Conservation (phyloP, 768 basidiomycete genomes). For the Tricholoma terreum region DNA sequence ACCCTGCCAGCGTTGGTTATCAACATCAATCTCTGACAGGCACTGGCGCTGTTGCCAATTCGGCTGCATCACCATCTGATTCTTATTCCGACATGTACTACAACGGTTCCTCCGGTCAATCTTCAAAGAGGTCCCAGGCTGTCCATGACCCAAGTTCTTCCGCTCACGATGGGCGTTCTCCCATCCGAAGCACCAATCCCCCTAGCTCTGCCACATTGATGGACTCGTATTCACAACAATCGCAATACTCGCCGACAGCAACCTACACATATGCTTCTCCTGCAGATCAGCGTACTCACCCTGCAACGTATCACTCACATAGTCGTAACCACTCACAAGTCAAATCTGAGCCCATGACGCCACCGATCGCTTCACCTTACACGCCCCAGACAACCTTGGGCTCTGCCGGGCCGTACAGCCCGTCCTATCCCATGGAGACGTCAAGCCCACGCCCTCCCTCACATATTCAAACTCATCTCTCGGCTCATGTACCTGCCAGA, state of each 20-base stretch:
- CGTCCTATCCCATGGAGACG: conserved; percentile 61
- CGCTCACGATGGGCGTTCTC: conserved; percentile 55
- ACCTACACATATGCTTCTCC: conserved; percentile 47
- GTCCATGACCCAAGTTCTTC: conserved; percentile 50
- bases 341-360: conserved; percentile 49
- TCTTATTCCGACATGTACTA: conserved; percentile 64
- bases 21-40: conserved; percentile 48
- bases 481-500: conserved; percentile 45
- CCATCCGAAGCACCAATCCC: conserved; percentile 53
- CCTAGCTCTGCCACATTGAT: conserved; percentile 48
- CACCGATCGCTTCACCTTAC: conserved; percentile 51
- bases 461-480: conserved; percentile 51
- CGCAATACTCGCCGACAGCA: conserved; percentile 60
- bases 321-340: conserved; percentile 55
- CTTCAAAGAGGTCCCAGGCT: conserved; percentile 54
- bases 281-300: conserved; percentile 39
- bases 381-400: conserved; percentile 47
- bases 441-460: conserved; percentile 57
- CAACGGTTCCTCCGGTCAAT: conserved; percentile 43
- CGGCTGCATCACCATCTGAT: conserved; percentile 40
- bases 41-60: conserved; percentile 28
- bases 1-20: conserved; percentile 56
- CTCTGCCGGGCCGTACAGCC: conserved; percentile 33
- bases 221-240: conserved; percentile 71
- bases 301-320: conserved; percentile 51